phyloP scores from a whole-genome alignment of 75 land plant species.

The Azolla pinnata region DNA sequence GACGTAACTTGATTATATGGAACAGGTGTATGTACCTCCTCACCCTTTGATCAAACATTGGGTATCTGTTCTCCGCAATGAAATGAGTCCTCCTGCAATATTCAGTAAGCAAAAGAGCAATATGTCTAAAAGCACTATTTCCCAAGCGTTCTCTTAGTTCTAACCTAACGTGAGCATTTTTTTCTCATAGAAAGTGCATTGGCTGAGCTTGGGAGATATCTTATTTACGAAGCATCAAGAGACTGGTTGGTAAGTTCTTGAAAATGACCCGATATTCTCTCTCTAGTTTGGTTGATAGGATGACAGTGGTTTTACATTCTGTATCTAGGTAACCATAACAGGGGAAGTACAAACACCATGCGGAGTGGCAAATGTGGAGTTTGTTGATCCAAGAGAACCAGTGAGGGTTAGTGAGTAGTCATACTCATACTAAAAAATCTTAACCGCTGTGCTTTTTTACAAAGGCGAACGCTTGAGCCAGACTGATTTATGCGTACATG shows the following conservation, averaged over 20 bases:
- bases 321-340: slow-evolving; percentile 54
- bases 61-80: slow-evolving; percentile 86
- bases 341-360: slow-evolving; percentile 90
- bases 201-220: slow-evolving; percentile 92
- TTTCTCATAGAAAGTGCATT: slow-evolving; percentile 61
- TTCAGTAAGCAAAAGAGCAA: slow-evolving; percentile 49
- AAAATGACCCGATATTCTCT: not conserved
- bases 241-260: slow-evolving; percentile 87
- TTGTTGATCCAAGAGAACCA: slow-evolving; percentile 94
- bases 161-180: not conserved
- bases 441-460: not conserved
- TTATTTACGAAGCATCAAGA: slow-evolving; percentile 96
- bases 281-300: too few relatives aligned
- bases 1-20: not conserved
- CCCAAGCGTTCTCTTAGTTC: not conserved
- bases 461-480: too few relatives aligned
- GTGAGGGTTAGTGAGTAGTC: slow-evolving; percentile 52
- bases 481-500: too few relatives aligned
- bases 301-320: too few relatives aligned
- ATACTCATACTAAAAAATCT: not conserved
- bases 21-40: slow-evolving; percentile 86
- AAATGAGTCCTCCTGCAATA: slow-evolving; percentile 68
- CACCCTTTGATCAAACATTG: slow-evolving; percentile 96
- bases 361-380: slow-evolving; percentile 82
- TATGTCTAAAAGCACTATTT: not conserved